These are phyloP conservation scores for Acer campestre DNA, from an alignment of 345 rosid species.

Conservation along the genomic window DNA sequence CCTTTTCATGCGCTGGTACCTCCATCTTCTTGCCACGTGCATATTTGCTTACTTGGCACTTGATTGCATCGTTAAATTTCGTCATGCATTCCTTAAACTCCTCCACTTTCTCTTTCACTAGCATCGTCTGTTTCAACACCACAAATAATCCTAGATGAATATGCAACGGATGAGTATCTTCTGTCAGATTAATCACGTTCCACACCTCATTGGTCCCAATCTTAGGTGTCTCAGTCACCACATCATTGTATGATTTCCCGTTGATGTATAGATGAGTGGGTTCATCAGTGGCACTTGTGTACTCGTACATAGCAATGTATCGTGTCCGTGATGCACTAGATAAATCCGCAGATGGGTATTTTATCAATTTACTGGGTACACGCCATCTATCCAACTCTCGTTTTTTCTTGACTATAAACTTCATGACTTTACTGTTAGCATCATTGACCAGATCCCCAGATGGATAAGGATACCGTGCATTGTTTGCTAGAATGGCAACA, in stretches of 20 bases:
- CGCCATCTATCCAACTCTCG: conserved; percentile 45
- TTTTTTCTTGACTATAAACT: conserved; percentile 47
- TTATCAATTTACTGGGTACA: conserved; percentile 47
- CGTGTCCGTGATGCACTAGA: conserved; percentile 52
- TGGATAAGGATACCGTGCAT: conserved; percentile 75
- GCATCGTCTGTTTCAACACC: conserved; percentile 65
- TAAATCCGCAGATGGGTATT: conserved; percentile 49
- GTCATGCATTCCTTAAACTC: conserved; percentile 74
- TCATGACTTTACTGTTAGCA: conserved; percentile 67
- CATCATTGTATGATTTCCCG: conserved; percentile 13
- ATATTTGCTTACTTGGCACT: conserved; percentile 51
- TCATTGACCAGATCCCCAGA: conserved; percentile 66
- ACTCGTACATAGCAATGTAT: conserved; percentile 80
- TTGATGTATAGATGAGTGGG: conserved; percentile 78
- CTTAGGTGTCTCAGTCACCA: conserved; percentile 61
- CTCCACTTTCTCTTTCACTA: conserved; percentile 35
- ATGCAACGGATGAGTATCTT: conserved; percentile 87
- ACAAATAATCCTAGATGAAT: conserved; percentile 74
- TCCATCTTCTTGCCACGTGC: conserved; percentile 56
- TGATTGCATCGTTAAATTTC: conserved; percentile 57
- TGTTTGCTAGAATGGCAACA: conserved; percentile 50
- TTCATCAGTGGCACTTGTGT: conserved; percentile 52
- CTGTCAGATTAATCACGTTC: conserved; percentile 86
- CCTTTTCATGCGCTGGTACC: conserved; percentile 66
- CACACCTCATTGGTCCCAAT: conserved; percentile 78